Evolutionary conservation across 331 rosid genomes (phyloP).

Genomic region (Dryas integrifolia): DNA sequence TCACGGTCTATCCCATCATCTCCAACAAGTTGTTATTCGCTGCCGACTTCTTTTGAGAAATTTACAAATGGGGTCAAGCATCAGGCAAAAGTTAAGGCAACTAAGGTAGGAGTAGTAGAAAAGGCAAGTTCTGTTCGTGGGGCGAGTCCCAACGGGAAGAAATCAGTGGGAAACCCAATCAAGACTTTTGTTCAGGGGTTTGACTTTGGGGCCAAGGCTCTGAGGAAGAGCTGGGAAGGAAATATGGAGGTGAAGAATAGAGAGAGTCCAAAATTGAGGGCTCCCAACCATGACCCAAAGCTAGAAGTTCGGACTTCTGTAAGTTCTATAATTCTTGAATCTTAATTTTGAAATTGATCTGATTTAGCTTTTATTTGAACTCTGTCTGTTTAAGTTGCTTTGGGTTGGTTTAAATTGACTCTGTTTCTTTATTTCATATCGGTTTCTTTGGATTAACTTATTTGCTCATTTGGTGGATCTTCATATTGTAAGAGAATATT

Average conservation of each 20-base stretch:
- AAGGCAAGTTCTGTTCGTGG: slow-evolving; percentile 50
- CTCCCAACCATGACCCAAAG: slow-evolving; percentile 53
- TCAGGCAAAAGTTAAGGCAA: slow-evolving; percentile 56
- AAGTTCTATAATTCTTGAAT: slow-evolving; percentile 36
- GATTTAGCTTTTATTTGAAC: neutral
- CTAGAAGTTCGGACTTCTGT: slow-evolving; percentile 54
- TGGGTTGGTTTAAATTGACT: neutral
- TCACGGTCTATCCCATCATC: slow-evolving; percentile 69
- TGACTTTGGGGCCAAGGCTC: slow-evolving; percentile 75
- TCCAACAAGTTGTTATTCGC: slow-evolving; percentile 72
- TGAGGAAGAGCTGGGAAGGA: slow-evolving; percentile 96
- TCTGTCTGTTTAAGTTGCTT: neutral
- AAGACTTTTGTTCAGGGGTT: slow-evolving; percentile 63
- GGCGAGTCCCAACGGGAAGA: slow-evolving; percentile 55
- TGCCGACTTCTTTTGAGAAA: slow-evolving; percentile 76
- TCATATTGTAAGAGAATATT: neutral
- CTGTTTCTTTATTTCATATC: neutral
- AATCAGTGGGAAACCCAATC: slow-evolving; percentile 54
- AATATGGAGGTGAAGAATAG: slow-evolving; percentile 60
- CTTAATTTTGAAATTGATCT: neutral
- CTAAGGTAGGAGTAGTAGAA: slow-evolving; percentile 48
- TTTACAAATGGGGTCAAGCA: slow-evolving; percentile 70
- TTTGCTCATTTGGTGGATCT: slow-evolving; percentile 1
- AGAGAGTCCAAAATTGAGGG: slow-evolving; percentile 55
- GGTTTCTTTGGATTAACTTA: neutral